Evolutionary conservation across 805 yeast genomes (phyloP), one percentile per base, ranked within the genome.

Genomic region (Ogataea pilisensis): DNA sequence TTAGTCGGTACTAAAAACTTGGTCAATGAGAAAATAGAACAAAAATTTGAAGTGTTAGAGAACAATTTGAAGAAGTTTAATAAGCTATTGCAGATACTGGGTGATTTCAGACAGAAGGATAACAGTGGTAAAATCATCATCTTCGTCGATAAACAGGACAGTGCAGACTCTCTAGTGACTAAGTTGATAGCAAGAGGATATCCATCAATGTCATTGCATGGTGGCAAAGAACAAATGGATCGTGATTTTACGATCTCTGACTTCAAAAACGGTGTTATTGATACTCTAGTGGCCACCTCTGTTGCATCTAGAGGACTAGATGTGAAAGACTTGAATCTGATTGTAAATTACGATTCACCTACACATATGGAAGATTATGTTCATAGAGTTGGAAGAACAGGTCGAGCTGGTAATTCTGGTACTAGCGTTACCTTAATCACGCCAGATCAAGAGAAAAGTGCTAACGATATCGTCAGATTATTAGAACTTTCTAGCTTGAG

Each of bases 351-450:
- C 53, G 89, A 85, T 49, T 74, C 87, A 0, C 95, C 96, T 0
- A 85, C 74, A 48, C 95, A 90, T 45, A 73, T 89, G 72, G 98
- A 95, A 47, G 98, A 93, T 59, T 93, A 93, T 56, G 91, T 93
- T 11, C 99, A 93, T 64, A 74, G 98, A 8, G 95, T 90, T 1
- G 99, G 99, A 0, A 70, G 99, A 43, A 93, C 99, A 0, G 99
- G 97, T 0, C 71, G 99, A 45, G 98, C 97, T 1, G 93, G 93
- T 0, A 72, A 73, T 27, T 65, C 63, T 3, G 99, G 99, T 2
- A 68, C 64, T 55, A 75, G 70, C n/a, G 68, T 88, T 4, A 85
- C 97, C 0, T 76, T 91, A 48, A 67, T 93, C 4, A 66, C 80
- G 1, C 65, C 74, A 0, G 64, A 65, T 17, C 89, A 89, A 54